These are phyloP conservation scores for Albugo candida DNA, from an alignment of 352 stramenopile species.

Conservation along the genomic window DNA sequence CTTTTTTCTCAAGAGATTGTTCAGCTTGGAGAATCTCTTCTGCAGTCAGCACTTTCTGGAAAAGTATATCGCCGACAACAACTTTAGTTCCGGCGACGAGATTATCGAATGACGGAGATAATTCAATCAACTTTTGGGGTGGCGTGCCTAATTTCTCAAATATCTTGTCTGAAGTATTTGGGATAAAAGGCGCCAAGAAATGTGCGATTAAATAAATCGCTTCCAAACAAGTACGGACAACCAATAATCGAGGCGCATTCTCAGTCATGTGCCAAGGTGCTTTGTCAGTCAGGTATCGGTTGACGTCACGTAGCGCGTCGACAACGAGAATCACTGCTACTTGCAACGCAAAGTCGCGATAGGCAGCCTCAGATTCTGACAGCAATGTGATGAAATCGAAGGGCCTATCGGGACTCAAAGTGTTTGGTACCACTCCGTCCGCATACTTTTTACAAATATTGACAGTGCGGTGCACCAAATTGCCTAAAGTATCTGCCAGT, in stretches of 20 bases:
- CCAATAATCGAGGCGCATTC: slow-evolving; percentile 71
- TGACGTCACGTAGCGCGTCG: slow-evolving; percentile 84
- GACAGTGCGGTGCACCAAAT: slow-evolving; percentile 93
- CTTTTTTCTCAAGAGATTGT: slow-evolving; percentile 16
- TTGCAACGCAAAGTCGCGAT: slow-evolving; percentile 86
- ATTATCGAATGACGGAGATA: slow-evolving; percentile 82
- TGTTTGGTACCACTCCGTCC: slow-evolving; percentile 55
- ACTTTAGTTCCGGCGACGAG: slow-evolving; percentile 80
- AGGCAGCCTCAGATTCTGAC: slow-evolving; percentile 70
- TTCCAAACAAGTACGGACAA: slow-evolving; percentile 93
- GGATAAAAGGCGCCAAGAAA: slow-evolving; percentile 91
- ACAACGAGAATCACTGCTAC: slow-evolving; percentile 78
- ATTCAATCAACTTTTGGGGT: slow-evolving; percentile 41
- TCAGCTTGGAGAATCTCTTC: slow-evolving; percentile 49
- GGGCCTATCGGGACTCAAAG: slow-evolving; percentile 18
- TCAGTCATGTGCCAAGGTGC: slow-evolving; percentile 94
- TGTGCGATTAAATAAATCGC: slow-evolving; percentile 93
- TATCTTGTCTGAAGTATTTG: slow-evolving; percentile 76
- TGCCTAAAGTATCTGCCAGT: slow-evolving; percentile 82
- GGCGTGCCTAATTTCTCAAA: slow-evolving; percentile 88
- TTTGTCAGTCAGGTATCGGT: slow-evolving; percentile 96
- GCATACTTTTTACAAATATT: slow-evolving; percentile 94
- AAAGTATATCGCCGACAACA: slow-evolving; percentile 88
- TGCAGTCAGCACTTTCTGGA: slow-evolving; percentile 78
- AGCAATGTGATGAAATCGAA: slow-evolving; percentile 80